Percentiles rank a stretch among this genome's conserved stretches.
phyloP scores from a whole-genome alignment of 441 rosid genomes.

The Iberis amara region DNA sequence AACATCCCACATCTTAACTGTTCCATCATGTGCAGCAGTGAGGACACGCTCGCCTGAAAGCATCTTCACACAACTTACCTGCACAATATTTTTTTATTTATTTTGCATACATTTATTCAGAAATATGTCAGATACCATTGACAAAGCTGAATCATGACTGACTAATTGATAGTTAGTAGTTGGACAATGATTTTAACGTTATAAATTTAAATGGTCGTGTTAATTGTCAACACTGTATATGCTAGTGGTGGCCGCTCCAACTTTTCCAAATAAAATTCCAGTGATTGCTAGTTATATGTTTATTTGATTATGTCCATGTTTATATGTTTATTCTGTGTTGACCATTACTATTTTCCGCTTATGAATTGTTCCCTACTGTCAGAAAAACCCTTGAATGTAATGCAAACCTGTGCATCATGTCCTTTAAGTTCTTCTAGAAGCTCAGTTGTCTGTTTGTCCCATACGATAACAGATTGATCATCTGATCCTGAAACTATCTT shows the following conservation, averaged over 20 bases:
- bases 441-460: constrained; percentile 96
- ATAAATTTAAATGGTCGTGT: constrained; percentile 2
- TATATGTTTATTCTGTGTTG: constrained; percentile 5
- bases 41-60: constrained; percentile 97
- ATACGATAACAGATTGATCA: constrained; percentile 87
- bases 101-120: constrained; percentile 17
- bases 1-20: constrained; percentile 99
- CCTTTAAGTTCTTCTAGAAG: constrained; percentile 94
- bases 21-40: constrained; percentile 92
- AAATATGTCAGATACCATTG: constrained; percentile 2
- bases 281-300: constrained; percentile 7
- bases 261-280: constrained; percentile 12
- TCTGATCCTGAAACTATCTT: constrained; percentile 99
- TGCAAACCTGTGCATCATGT: constrained; percentile 82
- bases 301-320: not conserved
- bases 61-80: constrained; percentile 96
- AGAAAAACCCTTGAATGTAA: constrained; percentile 8
- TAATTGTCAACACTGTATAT: not conserved
- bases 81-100: constrained; percentile 26
- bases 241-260: constrained; percentile 15
- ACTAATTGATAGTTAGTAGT: constrained; percentile 4
- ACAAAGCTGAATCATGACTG: constrained; percentile 14
- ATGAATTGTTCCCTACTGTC: constrained; percentile 7
- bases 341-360: constrained; percentile 1
- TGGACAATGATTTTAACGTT: constrained; percentile 8